phyloP scores from a whole-genome alignment of 768 basidiomycete species.

The Hygrophoropsis aurantiaca region DNA sequence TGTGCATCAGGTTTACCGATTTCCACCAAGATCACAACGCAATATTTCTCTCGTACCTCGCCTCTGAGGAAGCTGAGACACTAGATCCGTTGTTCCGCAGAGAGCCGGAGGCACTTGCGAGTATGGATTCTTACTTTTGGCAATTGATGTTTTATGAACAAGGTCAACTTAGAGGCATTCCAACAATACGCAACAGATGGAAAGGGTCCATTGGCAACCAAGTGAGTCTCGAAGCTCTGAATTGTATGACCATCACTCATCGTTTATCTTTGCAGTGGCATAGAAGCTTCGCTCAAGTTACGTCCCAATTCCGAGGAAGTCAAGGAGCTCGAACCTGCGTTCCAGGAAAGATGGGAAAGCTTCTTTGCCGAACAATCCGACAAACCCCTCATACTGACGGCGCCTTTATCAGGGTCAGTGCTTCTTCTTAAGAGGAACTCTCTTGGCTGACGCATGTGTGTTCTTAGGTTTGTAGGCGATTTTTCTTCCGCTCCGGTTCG shows the following conservation, averaged over 20 bases:
- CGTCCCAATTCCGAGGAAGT: conserved; percentile 53
- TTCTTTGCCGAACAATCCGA: conserved; percentile 52
- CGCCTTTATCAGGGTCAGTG: conserved; percentile 39
- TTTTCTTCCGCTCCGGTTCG: conserved; percentile 15
- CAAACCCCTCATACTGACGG: conserved; percentile 52
- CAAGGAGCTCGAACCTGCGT: conserved; percentile 43
- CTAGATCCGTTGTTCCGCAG: conserved; percentile 47
- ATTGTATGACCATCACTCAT: neutral
- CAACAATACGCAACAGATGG: conserved; percentile 37
- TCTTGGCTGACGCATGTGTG: conserved; percentile 23
- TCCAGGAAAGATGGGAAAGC: conserved; percentile 48
- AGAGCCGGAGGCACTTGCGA: conserved; percentile 32
- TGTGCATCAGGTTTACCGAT: neutral
- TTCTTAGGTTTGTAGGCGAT: conserved; percentile 25
- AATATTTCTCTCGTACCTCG: conserved; percentile 31
- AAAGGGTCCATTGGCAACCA: conserved; percentile 51
- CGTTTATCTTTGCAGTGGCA: conserved; percentile 35
- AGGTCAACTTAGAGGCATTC: too few species aligned
- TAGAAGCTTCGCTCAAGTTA: conserved; percentile 55
- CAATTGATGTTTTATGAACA: neutral
- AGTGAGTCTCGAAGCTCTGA: conserved; percentile 33
- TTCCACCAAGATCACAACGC: conserved; percentile 28
- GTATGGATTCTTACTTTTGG: too few species aligned
- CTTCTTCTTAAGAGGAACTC: too few species aligned
- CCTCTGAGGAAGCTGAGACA: conserved; percentile 44